Percentiles rank a stretch among this genome's conserved stretches.
These are phyloP conservation scores for Penicillium sp. DNA, from an alignment of 2,329 filamentous ascomycete genomes.

Conservation along the genomic window DNA sequence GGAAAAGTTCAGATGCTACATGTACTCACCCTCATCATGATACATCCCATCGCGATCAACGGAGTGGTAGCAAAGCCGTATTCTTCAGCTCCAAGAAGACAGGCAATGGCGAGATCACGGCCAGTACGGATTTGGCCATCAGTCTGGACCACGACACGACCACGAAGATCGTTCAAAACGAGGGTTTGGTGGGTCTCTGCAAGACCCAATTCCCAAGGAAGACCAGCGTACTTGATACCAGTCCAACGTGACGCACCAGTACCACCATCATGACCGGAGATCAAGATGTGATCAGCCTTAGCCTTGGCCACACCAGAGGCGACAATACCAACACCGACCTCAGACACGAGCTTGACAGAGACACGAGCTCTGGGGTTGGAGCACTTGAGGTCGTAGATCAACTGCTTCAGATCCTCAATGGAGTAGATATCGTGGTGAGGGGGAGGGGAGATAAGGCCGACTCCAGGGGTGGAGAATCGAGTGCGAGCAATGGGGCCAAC, in stretches of 20 bases:
- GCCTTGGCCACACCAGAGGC: slow-evolving; percentile 96
- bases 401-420: slow-evolving; percentile 94
- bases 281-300: slow-evolving; percentile 93
- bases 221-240: slow-evolving; percentile 96
- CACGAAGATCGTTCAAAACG: slow-evolving; percentile 91
- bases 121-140: slow-evolving; percentile 92
- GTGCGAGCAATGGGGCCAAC: slow-evolving; percentile 90
- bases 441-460: slow-evolving; percentile 91
- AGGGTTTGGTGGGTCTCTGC: slow-evolving; percentile 96
- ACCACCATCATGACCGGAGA: slow-evolving; percentile 94
- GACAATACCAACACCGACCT: slow-evolving; percentile 95
- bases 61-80: slow-evolving; percentile 95
- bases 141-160: slow-evolving; percentile 92
- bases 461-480: slow-evolving; percentile 91
- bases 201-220: slow-evolving; percentile 94
- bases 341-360: slow-evolving; percentile 95
- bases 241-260: slow-evolving; percentile 97
- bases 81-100: slow-evolving; percentile 93
- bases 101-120: slow-evolving; percentile 89
- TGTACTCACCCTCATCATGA: slow-evolving; percentile 67
- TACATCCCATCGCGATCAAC: slow-evolving; percentile 93
- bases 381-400: slow-evolving; percentile 97
- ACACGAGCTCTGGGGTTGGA: slow-evolving; percentile 87
- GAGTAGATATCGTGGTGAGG: slow-evolving; percentile 98
- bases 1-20: neutral